These are phyloP conservation scores for Russula brevipes DNA, from an alignment of 768 basidiomycete genomes.

Conservation along the genomic window DNA sequence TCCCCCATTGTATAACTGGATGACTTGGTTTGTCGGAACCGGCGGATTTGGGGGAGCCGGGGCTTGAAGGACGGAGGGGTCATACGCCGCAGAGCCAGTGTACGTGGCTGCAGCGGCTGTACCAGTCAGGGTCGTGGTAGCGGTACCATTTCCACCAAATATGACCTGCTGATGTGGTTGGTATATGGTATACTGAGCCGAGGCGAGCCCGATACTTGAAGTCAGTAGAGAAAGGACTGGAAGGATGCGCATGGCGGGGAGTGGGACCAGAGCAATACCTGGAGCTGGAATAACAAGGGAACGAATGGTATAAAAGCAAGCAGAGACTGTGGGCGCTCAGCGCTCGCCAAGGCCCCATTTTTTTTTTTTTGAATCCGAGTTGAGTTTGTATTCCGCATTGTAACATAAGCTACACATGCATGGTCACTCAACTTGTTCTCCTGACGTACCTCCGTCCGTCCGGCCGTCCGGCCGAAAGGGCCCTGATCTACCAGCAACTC, in stretches of 20 bases:
- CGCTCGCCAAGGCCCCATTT: background rate
- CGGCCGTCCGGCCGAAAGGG: no score
- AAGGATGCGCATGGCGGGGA: background rate
- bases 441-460: no score
- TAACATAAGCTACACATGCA: no score
- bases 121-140: constrained; percentile 20
- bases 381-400: no score
- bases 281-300: no score
- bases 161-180: constrained; percentile 23
- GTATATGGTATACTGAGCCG: constrained; percentile 22
- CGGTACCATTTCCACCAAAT: constrained; percentile 13
- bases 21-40: constrained; percentile 39
- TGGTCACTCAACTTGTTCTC: no score
- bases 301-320: no score
- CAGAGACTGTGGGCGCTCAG: background rate
- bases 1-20: constrained; percentile 36
- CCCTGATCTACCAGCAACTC: no score
- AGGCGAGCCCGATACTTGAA: constrained; percentile 2
- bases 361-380: no score
- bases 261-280: background rate
- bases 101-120: constrained; percentile 37
- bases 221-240: constrained; percentile 13
- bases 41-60: constrained; percentile 47
- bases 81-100: constrained; percentile 47
- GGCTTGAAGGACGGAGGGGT: constrained; percentile 45